A percentile compares a stretch with the other conserved stretches of the same genome.
These are phyloP conservation scores for Moesziomyces globuligerus DNA, from an alignment of 1,284 basidiomycete species.

Conservation along the genomic window DNA sequence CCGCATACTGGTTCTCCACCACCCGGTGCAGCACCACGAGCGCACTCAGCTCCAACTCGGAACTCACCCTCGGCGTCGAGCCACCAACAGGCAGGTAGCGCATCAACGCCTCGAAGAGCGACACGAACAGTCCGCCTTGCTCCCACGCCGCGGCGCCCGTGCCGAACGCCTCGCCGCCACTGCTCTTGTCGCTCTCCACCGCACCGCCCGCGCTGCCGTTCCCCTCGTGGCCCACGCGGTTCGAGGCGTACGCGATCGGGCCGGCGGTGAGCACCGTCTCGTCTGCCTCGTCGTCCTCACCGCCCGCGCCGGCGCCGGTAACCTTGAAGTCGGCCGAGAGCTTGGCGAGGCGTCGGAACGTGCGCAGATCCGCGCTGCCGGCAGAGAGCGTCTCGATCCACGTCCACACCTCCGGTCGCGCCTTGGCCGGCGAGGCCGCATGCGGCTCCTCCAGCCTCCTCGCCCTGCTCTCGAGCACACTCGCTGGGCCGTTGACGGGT, in stretches of 20 bases:
- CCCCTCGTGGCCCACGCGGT: too few relatives aligned
- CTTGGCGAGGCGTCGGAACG: constrained; percentile 37
- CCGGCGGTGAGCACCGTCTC: constrained; percentile 23
- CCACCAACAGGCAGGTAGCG: constrained; percentile 24
- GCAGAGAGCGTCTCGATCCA: constrained; percentile 40
- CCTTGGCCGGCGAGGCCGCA: constrained; percentile 43
- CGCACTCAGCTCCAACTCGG: constrained; percentile 34
- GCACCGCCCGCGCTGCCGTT: neutral
- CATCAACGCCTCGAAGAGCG: constrained; percentile 19
- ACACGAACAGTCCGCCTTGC: constrained; percentile 26
- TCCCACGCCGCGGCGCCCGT: constrained; percentile 31
- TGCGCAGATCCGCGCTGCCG: constrained; percentile 32
- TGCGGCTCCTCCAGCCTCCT: constrained; percentile 23
- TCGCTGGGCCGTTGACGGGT: neutral
- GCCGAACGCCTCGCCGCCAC: neutral
- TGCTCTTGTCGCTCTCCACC: neutral
- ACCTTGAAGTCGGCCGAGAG: constrained; percentile 48
- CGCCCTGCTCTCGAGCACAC: constrained; percentile 31
- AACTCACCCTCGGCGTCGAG: too few relatives aligned
- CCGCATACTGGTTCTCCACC: constrained; percentile 47
- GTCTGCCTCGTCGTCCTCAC: constrained; percentile 21
- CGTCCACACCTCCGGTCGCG: constrained; percentile 37
- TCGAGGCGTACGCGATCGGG: constrained; percentile 9
- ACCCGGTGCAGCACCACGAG: constrained; percentile 49
- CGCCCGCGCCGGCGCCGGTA: neutral